Evolutionary conservation across 441 rosid species (phyloP).

Genomic region (Pelargonium australe): DNA sequence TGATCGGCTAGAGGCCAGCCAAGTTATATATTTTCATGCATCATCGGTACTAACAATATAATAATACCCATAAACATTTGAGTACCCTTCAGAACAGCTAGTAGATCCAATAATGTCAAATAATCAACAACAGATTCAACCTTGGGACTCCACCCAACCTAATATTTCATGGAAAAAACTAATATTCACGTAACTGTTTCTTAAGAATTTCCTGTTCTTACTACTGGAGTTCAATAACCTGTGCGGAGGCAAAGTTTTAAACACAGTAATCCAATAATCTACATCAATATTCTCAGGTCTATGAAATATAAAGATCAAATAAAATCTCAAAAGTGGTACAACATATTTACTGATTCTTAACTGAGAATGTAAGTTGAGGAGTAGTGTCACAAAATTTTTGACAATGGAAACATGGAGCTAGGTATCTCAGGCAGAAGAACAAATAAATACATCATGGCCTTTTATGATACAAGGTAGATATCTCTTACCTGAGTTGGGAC

Average conservation of each 20-base stretch:
- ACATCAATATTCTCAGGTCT: not conserved
- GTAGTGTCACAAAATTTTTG: too few relatives aligned
- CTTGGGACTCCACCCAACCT: too few relatives aligned
- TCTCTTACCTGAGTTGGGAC: conserved; percentile 83
- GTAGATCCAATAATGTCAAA: not conserved
- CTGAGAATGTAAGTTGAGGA: too few relatives aligned
- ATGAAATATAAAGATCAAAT: not conserved
- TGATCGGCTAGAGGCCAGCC: too few relatives aligned
- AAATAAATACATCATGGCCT: not conserved
- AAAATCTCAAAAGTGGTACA: not conserved
- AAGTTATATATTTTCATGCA: too few relatives aligned
- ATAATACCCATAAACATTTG: not conserved
- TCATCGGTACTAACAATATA: not conserved
- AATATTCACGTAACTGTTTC: too few relatives aligned
- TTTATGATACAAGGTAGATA: conserved; percentile 13
- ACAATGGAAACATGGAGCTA: not conserved
- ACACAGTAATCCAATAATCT: not conserved
- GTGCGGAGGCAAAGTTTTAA: not conserved
- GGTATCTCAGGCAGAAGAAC: not conserved
- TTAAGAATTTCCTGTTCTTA: too few relatives aligned
- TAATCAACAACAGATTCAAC: not conserved
- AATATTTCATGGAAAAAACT: too few relatives aligned
- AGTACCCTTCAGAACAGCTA: not conserved
- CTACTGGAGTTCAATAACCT: too few relatives aligned
- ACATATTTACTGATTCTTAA: too few relatives aligned